Base-by-base conservation (phyloP, 345 rosid genomes). In the Gossypium turneri region DNA sequence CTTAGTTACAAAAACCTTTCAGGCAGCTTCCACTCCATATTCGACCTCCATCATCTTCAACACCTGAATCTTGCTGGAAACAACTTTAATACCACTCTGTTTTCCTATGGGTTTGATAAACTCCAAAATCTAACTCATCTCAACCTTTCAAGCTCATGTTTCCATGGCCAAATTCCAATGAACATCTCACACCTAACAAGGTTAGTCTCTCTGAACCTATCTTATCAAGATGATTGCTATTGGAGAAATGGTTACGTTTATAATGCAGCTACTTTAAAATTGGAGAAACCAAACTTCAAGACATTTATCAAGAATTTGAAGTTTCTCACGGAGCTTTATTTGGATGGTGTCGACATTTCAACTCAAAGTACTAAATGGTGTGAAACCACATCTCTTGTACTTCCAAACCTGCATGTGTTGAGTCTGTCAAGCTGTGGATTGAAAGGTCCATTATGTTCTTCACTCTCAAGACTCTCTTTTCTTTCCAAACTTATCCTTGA, bases 171-270 rank as follows among this genome's bases (percentile, higher is more conserved):
- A 45, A 60, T 73, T 60, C 47, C 67, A 3, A 0, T 16, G 15
- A 1, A 13, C 2, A 25, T 69, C 7, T 69, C 73, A 50, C 1
- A 13, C 12, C 15, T 68, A 48, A 68, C 24, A 15, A 68, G 57
- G 58, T 68, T 68, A 68, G 58, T 69, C 12, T 51, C 59, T 69
- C 59, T 50, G 16, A 59, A 69, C 7, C 44, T 51, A 2, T 69
- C 45, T 16, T 0, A 25, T 15, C 59, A 13, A 69, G 16, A 0
- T 8, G 0, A 0, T 7, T 15, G 44, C 1, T 52, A 12, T 13
- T 3, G 6, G 52, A 48, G 52, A 48, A 48, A 48, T 48, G 16
- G 38, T 4, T 3, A 48, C 12, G 0, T 2, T 11, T 48, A 48
- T 48, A 1, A 48, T 48, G 12, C 22, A 22, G 22, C 22, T 22